A percentile compares a stretch with the other conserved stretches of the same genome.
Conservation (phyloP, 1,284 basidiomycete genomes). For the Ceratobasidium sp. region DNA sequence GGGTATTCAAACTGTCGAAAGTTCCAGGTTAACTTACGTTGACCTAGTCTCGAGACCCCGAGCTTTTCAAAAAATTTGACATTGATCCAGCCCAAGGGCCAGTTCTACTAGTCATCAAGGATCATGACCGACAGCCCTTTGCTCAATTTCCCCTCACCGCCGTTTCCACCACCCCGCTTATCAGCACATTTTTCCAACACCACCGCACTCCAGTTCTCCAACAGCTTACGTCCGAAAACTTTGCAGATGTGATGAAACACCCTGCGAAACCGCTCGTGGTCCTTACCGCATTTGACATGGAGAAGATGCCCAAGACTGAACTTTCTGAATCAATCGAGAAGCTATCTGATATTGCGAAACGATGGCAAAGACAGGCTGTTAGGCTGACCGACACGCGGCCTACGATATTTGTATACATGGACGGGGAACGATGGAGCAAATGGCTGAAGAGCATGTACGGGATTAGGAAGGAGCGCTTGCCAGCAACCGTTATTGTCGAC, state of each 20-base stretch:
- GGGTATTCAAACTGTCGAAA: conserved; percentile 50
- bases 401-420: conserved; percentile 88
- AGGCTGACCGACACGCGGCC: conserved; percentile 37
- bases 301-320: conserved; percentile 48
- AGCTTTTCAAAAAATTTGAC: conserved; percentile 61
- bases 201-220: conserved; percentile 74
- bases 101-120: conserved; percentile 67
- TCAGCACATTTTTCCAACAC: conserved; percentile 62
- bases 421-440: conserved; percentile 75
- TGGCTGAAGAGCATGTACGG: conserved; percentile 92
- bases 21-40: conserved; percentile 44
- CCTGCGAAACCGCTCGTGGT: conserved; percentile 77
- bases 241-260: conserved; percentile 81
- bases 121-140: conserved; percentile 50
- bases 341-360: conserved; percentile 60
- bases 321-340: conserved; percentile 56
- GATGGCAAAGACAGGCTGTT: conserved; percentile 40
- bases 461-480: conserved; percentile 58
- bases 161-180: conserved; percentile 41
- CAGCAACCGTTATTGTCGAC: conserved; percentile 76
- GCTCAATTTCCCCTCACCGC: conserved; percentile 45
- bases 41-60: conserved; percentile 50
- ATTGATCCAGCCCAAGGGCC: conserved; percentile 59
- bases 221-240: conserved; percentile 76
- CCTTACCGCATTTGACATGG: conserved; percentile 57